Percentiles rank a stretch among this genome's conserved stretches.
Conservation (phyloP, 257 asterid genomes). For the Scutellaria barbata region DNA sequence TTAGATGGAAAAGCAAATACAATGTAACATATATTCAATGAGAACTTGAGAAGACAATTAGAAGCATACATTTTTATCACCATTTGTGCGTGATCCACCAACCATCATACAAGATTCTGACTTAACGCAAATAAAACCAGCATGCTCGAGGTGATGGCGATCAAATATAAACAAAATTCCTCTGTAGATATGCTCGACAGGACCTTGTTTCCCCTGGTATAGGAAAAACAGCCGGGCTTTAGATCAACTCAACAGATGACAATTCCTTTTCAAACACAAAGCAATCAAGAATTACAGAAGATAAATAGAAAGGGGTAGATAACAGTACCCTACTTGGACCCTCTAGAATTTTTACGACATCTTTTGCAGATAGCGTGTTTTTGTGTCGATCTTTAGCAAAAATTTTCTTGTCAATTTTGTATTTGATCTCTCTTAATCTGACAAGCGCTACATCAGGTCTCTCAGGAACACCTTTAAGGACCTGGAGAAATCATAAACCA, state of each 20-base stretch:
- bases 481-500: constrained; percentile 49
- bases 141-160: constrained; percentile 97
- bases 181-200: constrained; percentile 79
- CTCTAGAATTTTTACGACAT: constrained; percentile 80
- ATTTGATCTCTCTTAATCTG: constrained; percentile 84
- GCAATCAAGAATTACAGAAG: constrained; percentile 10
- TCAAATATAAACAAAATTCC: constrained; percentile 83
- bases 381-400: constrained; percentile 71
- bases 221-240: constrained; percentile 7
- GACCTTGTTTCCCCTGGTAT: constrained; percentile 88
- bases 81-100: constrained; percentile 91
- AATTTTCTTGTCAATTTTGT: constrained; percentile 74
- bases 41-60: constrained; percentile 25
- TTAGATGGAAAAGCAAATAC: constrained; percentile 26
- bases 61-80: constrained; percentile 73
- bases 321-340: constrained; percentile 84
- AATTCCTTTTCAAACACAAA: not conserved
- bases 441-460: constrained; percentile 93
- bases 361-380: constrained; percentile 82
- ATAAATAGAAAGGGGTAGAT: constrained; percentile 22
- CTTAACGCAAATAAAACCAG: constrained; percentile 93
- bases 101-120: constrained; percentile 78
- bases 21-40: constrained; percentile 1
- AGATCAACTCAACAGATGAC: constrained; percentile 20
- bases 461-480: constrained; percentile 91